Evolutionary conservation across 345 rosid species (phyloP).

Genomic region (Brassica carinata): DNA sequence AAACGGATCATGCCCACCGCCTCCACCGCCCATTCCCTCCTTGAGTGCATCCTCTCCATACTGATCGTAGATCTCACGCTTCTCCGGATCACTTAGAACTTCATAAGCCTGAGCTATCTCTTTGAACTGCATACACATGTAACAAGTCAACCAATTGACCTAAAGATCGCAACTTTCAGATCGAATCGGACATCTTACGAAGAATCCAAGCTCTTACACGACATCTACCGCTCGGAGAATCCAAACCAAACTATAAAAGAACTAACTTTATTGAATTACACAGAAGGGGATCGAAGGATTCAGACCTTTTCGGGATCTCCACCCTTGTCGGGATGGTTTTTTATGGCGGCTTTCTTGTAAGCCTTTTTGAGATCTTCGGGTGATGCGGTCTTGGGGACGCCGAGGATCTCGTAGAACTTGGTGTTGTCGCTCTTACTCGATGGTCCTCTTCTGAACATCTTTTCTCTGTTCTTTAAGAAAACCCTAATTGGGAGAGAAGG

Average conservation of each 20-base stretch:
- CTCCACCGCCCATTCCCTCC: constrained; percentile 88
- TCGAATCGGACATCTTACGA: constrained; percentile 10
- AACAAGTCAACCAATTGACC: constrained; percentile 4
- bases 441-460: no score
- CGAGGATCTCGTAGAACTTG: no score
- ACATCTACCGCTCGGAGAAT: not conserved
- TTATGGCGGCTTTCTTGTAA: constrained; percentile 1
- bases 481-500: no score
- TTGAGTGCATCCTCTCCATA: constrained; percentile 93
- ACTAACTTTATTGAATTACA: no score
- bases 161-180: constrained; percentile 18
- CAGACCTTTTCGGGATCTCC: constrained; percentile 62
- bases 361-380: no score
- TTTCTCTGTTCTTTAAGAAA: no score
- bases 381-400: no score
- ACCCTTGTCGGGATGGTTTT: constrained; percentile 94
- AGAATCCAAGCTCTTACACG: not conserved
- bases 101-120: constrained; percentile 93
- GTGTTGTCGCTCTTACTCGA: no score
- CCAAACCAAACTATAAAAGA: not conserved
- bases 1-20: constrained; percentile 68
- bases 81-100: constrained; percentile 83
- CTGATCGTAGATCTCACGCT: constrained; percentile 83
- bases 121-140: constrained; percentile 58
- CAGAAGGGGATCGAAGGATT: not conserved